phyloP scores from a whole-genome alignment of 2,329 filamentous ascomycete genomes.

The Grosmannia serpens region DNA sequence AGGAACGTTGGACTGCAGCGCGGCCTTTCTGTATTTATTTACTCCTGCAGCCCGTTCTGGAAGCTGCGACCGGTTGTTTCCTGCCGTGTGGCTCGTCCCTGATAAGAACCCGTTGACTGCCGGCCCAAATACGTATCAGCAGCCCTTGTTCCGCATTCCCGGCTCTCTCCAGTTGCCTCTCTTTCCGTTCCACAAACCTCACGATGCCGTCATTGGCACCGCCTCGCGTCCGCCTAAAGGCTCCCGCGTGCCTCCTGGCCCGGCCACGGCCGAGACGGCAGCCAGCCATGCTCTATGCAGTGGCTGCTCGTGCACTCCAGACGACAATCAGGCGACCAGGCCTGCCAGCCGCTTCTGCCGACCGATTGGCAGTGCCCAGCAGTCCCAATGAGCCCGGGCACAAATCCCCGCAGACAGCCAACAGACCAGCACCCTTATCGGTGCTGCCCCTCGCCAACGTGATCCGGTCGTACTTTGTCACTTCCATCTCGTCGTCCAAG shows the following conservation, averaged over 20 bases:
- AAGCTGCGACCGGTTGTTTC: neutral
- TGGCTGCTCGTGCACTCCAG: neutral
- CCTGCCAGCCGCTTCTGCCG: neutral
- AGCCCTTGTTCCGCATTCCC: neutral
- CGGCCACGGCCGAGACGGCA: neutral
- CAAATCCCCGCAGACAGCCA: neutral
- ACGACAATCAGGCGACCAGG: neutral
- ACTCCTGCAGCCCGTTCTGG: neutral
- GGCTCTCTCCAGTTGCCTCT: neutral
- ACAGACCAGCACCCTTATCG: conserved; percentile 35
- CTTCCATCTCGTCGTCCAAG: conserved; percentile 57
- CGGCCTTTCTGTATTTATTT: neutral
- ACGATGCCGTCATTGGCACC: neutral
- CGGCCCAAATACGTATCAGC: neutral
- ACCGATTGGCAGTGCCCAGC: neutral
- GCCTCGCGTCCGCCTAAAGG: neutral
- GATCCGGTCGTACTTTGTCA: conserved; percentile 58
- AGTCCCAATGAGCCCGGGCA: neutral
- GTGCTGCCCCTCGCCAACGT: conserved; percentile 56
- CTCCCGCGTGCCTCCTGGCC: neutral
- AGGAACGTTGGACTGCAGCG: neutral
- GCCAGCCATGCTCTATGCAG: neutral
- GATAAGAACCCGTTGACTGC: neutral
- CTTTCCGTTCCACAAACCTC: neutral
- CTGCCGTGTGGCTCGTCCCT: neutral